Evolutionary conservation across 2,329 filamentous ascomycete species (phyloP).

Genomic region (Aspergillus transmontanensis): DNA sequence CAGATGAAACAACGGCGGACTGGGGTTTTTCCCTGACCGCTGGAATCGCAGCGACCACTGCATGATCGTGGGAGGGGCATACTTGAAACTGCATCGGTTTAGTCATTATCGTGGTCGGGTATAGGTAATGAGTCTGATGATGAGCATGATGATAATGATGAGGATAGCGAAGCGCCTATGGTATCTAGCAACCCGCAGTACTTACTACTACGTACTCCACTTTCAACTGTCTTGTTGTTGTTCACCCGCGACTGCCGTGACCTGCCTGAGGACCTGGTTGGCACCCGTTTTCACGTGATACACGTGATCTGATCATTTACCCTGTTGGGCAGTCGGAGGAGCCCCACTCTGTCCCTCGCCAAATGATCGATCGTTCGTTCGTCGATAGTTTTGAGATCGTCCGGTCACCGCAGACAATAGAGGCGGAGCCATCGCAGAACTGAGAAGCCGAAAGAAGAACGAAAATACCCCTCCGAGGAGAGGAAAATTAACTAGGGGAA

Average conservation of each 20-base stretch:
- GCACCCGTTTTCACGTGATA: background rate
- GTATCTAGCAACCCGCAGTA: background rate
- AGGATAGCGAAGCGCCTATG: background rate
- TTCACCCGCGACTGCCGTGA: conserved; percentile 1
- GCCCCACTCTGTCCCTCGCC: background rate
- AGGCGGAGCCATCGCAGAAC: background rate
- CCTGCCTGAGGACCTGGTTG: background rate
- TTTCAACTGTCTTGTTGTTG: background rate
- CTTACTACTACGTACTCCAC: background rate
- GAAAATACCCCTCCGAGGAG: background rate
- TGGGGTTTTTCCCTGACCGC: background rate
- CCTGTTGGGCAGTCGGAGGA: background rate
- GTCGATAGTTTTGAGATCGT: conserved; percentile 4
- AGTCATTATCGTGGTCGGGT: background rate
- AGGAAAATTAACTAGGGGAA: background rate
- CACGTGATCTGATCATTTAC: background rate
- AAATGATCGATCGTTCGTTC: conserved; percentile 5
- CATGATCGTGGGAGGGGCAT: background rate
- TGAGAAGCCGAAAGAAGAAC: background rate
- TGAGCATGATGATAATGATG: background rate
- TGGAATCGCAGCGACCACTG: background rate
- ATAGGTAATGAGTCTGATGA: conserved; percentile 1
- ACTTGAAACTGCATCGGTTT: background rate
- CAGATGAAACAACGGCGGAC: conserved; percentile 4
- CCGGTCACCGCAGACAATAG: conserved; percentile 2